Evolutionary conservation across 495 filamentous ascomycete species (phyloP).

Genomic region (Neurospora sp.): DNA sequence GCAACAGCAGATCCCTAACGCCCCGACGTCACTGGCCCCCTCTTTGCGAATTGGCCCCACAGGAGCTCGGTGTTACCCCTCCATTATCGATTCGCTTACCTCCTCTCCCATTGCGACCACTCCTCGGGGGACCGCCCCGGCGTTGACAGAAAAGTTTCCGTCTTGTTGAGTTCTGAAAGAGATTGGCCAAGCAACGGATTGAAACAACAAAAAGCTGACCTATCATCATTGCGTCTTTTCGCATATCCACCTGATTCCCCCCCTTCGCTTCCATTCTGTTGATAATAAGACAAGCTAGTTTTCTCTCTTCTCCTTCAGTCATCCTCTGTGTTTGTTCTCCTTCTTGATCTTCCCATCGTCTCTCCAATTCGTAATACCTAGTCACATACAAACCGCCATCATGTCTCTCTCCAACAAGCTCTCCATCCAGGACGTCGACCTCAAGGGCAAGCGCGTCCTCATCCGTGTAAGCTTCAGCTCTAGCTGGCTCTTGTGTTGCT

Average conservation of each 20-base stretch:
- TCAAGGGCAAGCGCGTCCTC: conserved; percentile 95
- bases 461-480: conserved; percentile 61
- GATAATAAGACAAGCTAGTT: neutral
- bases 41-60: neutral
- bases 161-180: neutral
- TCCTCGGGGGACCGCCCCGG: neutral
- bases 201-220: neutral
- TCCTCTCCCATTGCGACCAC: neutral
- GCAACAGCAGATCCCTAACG: neutral
- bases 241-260: neutral
- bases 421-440: conserved; percentile 87
- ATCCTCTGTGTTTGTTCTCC: neutral
- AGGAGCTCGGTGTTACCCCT: neutral
- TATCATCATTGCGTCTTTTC: neutral
- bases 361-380: neutral
- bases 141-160: neutral
- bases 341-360: neutral
- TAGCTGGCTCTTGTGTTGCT: neutral
- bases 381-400: conserved; percentile 18
- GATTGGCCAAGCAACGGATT: neutral
- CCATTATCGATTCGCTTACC: neutral
- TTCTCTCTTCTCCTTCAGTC: neutral
- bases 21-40: neutral
- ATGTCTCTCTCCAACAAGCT: conserved; percentile 99
- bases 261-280: neutral